Base-by-base conservation (phyloP, 257 asterid species). In the Coffea canephora region DNA sequence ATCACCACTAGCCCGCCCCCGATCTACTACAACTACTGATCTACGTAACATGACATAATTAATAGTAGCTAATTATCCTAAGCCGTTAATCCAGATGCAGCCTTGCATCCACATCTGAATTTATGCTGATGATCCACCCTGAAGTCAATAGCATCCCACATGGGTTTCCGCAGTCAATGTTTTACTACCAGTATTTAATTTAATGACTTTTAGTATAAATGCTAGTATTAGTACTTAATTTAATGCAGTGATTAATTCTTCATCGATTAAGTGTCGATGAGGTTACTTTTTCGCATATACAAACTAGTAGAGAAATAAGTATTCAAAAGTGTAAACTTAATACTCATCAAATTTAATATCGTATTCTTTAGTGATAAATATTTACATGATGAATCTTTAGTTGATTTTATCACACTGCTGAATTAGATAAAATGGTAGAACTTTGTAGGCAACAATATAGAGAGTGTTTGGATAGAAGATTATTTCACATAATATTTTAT, bases 221-320 rank as follows among this genome's bases (percentile, higher is more conserved):
- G 34, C 34, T 31, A 27, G 27, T 27, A 0, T 31, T 14, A 61
- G 48, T 36, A 66, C 78, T 76, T 16, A 69, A 82, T 80, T 80
- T 64, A 79, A 19, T 86, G 78, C 72, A 69, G 66, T 69, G 80
- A 85, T 83, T 81, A 79, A 80, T 84, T 82, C 82, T 78, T 39
- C 79, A 36, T 41, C n/a, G n/a, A n/a, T n/a, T 31, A 31, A 31
- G 34, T 0, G 34, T 31, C 34, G 34, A 31, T 31, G 34, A 0
- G 34, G 1, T 31, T 31, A 31, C 34, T 31, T 31, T 31, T 31
- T 31, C 34, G 34, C 34, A 31, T 31, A 31, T 31, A 31, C 34
- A 31, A 31, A 31, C 34, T 31, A 31, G 34, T 31, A 31, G 34
- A 31, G 34, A 31, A 31, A 31, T 31, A 31, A 31, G 34, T 31